These are phyloP conservation scores for Schrenkiella parvula DNA, from an alignment of 345 rosid species.

Conservation along the genomic window DNA sequence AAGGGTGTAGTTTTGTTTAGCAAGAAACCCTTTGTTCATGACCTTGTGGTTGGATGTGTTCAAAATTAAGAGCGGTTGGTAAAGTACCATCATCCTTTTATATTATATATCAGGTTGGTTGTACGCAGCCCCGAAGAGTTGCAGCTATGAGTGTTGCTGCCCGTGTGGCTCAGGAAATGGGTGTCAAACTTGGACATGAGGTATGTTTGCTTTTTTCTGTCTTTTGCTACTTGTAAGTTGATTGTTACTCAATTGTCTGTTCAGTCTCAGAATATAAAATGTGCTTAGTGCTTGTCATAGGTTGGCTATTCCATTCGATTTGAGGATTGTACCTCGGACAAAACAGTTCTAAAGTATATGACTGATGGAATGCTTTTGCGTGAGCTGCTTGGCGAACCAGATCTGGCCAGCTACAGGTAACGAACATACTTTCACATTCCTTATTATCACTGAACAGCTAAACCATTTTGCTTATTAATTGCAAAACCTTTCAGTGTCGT, in stretches of 20 bases:
- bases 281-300: constrained; percentile 35
- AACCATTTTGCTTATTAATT: constrained; percentile 15
- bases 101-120: constrained; percentile 60
- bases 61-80: constrained; percentile 2
- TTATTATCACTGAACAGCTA: neutral
- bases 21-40: neutral
- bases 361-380: constrained; percentile 97
- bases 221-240: constrained; percentile 8
- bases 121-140: constrained; percentile 96
- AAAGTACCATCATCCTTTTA: neutral
- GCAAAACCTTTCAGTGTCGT: constrained; percentile 57
- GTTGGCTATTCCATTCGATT: constrained; percentile 97
- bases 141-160: constrained; percentile 99
- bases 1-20: neutral
- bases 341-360: constrained; percentile 89
- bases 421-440: neutral
- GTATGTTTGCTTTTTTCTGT: constrained; percentile 32
- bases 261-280: constrained; percentile 1
- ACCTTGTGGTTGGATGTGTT: constrained; percentile 17
- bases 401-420: constrained; percentile 84
- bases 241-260: neutral
- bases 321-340: constrained; percentile 98
- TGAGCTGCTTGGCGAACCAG: constrained; percentile 94
- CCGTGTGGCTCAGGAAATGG: constrained; percentile 98
- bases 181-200: constrained; percentile 98